Evolutionary conservation across 2,329 filamentous ascomycete species (phyloP), one percentile per base, ranked within the genome.

Genomic region (Botrytis pseudocinerea): DNA sequence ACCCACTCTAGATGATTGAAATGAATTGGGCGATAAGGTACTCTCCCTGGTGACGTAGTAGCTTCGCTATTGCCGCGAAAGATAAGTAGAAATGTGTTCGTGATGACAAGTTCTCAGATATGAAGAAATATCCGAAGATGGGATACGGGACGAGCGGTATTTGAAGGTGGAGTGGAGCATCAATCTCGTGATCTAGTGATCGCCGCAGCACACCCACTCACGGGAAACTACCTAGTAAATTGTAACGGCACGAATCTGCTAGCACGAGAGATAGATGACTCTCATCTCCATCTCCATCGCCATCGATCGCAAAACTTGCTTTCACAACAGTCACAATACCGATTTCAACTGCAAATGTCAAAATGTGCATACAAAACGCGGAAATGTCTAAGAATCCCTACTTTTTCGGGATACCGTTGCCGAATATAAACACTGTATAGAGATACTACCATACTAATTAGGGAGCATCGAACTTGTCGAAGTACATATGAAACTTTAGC

Each of bases 111-210:
- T 25, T 69, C 6, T 48, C 48, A 69, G 65, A 69, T 57, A 25
- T 44, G 46, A 57, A 42, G 48, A 69, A 69, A 1, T 16, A 42
- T 69, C 48, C 48, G 65, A 69, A 57, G 48, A 69, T 69, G 38
- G 65, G 65, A 42, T 57, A 57, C 65, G 65, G 38, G 35, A 69
- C 46, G 12, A 44, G 12, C 46, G 20, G 14, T 54, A 40, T 51
- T 25, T 69, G 16, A 69, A 32, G 65, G 65, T 57, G 38, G 65
- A 57, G 65, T 68, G 65, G 48, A 69, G 65, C 38, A 57, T 12
- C n/a, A 8, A 69, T 69, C 65, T 57, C 65, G 65, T 69, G 65
- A 68, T 68, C 65, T 68, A 35, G 65, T 68, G 65, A 69, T 69
- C 65, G 57, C 65, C 5, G 65, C 51, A 69, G 40, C 48, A 54